phyloP scores from a whole-genome alignment of 78 protist species.

The Dictyostelium purpureum region DNA sequence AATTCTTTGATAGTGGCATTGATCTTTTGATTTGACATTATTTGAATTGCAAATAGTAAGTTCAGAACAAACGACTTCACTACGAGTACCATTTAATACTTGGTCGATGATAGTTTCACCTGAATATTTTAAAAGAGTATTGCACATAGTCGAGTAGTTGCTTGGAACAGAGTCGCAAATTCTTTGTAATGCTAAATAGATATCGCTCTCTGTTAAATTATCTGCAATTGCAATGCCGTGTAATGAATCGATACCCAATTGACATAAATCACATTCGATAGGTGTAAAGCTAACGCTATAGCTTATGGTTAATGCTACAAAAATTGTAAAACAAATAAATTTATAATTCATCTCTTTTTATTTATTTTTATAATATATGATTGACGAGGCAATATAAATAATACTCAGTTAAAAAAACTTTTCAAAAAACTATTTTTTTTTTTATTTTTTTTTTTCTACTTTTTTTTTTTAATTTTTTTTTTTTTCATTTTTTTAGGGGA shows the following conservation, averaged over 20 bases:
- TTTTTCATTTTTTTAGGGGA: background rate
- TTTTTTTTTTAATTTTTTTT: background rate
- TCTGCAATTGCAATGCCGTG: background rate
- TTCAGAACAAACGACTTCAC: background rate
- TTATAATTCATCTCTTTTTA: background rate
- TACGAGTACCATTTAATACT: constrained; percentile 10
- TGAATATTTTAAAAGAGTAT: background rate
- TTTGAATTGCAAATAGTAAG: background rate
- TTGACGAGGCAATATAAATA: background rate
- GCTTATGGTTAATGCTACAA: background rate
- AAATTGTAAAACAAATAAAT: background rate
- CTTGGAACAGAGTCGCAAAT: constrained; percentile 34
- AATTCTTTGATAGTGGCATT: no score
- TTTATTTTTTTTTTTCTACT: background rate
- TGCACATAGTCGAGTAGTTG: background rate
- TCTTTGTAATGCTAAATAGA: constrained; percentile 10
- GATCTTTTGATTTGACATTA: background rate
- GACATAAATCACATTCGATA: constrained; percentile 44
- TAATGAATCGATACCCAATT: background rate
- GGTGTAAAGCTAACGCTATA: background rate
- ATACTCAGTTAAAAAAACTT: background rate
- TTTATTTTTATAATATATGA: background rate
- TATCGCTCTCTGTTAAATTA: constrained; percentile 1
- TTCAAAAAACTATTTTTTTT: background rate
- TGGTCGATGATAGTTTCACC: constrained; percentile 15